Evolutionary conservation across 148 eudicot species (phyloP).

Genomic region (Persicaria maculosa): DNA sequence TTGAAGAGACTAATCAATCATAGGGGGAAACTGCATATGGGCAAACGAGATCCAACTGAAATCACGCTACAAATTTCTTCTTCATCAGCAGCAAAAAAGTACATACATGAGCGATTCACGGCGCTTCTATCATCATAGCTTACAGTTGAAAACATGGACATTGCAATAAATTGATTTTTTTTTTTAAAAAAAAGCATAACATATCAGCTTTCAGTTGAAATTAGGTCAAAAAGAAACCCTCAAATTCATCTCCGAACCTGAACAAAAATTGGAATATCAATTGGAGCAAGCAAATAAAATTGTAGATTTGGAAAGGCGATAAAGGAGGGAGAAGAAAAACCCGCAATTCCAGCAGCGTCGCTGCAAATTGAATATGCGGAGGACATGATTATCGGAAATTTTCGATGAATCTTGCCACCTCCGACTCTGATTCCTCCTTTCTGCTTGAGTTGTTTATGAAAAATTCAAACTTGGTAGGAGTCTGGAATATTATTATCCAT

Average conservation of each 20-base stretch:
- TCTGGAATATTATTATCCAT: background rate
- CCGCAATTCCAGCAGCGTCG: conserved; percentile 57
- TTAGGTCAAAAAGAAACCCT: background rate
- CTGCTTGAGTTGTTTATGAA: background rate
- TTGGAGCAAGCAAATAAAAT: background rate
- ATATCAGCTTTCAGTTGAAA: background rate
- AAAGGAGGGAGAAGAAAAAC: conserved; percentile 19
- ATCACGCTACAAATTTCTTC: background rate
- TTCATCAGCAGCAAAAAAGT: background rate
- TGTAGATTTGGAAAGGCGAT: background rate
- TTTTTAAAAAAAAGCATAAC: background rate
- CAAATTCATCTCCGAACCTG: background rate
- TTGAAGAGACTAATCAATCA: background rate
- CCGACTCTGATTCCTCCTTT: conserved; percentile 2
- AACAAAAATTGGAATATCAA: background rate
- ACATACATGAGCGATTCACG: no score
- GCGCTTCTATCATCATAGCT: background rate
- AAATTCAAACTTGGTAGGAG: background rate
- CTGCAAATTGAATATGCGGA: conserved; percentile 43
- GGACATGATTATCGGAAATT: conserved; percentile 15
- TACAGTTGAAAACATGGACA: background rate
- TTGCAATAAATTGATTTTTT: background rate
- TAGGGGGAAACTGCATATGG: background rate
- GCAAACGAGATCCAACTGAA: background rate
- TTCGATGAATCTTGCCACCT: background rate